Percentiles rank a stretch among this genome's conserved stretches.
phyloP scores from a whole-genome alignment of 352 stramenopile genomes.

The Plasmopara muralis region DNA sequence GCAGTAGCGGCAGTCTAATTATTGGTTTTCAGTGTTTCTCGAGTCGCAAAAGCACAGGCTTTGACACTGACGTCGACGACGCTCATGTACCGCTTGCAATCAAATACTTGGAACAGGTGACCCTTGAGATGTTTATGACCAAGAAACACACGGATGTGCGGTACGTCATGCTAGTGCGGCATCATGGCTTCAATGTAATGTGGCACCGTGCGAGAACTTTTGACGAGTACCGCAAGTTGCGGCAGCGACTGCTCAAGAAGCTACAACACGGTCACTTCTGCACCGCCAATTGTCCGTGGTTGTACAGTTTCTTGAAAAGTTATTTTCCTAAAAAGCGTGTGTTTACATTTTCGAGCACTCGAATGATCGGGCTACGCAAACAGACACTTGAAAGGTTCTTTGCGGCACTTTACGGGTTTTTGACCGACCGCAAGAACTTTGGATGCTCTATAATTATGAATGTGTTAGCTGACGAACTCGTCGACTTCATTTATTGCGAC shows the following conservation, averaged over 20 bases:
- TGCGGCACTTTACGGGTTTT: conserved; percentile 25
- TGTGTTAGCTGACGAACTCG: conserved; percentile 36
- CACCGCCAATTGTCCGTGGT: not conserved
- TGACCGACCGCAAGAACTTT: conserved; percentile 59
- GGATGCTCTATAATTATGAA: conserved; percentile 36
- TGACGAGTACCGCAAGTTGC: conserved; percentile 67
- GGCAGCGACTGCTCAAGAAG: conserved; percentile 55
- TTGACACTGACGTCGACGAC: conserved; percentile 22
- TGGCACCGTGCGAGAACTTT: conserved; percentile 48
- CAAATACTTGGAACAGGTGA: conserved; percentile 10
- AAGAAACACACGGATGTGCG: too few species aligned
- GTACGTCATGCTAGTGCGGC: too few species aligned
- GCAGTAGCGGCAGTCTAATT: too few species aligned
- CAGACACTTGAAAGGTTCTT: too few species aligned
- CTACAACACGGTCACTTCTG: conserved; percentile 73
- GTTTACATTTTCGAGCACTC: too few species aligned
- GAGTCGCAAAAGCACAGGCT: conserved; percentile 16
- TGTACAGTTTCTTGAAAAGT: too few species aligned
- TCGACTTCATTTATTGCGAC: conserved; percentile 63
- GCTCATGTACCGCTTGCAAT: conserved; percentile 32
- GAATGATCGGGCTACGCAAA: too few species aligned
- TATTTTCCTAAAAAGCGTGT: too few species aligned
- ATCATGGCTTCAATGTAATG: too few species aligned
- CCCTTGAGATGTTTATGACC: too few species aligned
- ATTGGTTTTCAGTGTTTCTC: conserved; percentile 12